Evolutionary conservation across 2,329 filamentous ascomycete species (phyloP).

Genomic region (Calonectria henricotiae): DNA sequence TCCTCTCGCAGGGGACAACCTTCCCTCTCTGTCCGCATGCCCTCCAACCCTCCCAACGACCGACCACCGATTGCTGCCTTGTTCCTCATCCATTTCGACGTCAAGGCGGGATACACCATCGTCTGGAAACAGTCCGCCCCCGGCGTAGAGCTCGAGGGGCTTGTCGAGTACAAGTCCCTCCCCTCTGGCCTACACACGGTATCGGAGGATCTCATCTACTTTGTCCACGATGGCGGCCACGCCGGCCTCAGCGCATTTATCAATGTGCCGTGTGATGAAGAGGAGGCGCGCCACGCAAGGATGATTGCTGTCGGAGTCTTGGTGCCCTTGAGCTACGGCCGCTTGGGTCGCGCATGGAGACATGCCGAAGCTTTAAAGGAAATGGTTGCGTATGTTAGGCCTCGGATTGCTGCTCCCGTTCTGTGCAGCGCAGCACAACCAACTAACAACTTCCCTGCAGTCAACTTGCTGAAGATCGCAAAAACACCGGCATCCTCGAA

Average conservation of each 20-base stretch:
- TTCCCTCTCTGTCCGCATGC: constrained; percentile 60
- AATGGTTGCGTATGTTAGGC: constrained; percentile 76
- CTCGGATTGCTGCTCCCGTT: neutral
- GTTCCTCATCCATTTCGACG: constrained; percentile 93
- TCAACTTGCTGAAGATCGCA: constrained; percentile 76
- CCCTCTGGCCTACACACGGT: constrained; percentile 95
- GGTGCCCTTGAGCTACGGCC: constrained; percentile 87
- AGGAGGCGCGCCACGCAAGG: constrained; percentile 85
- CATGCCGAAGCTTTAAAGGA: constrained; percentile 84
- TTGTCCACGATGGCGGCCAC: constrained; percentile 84
- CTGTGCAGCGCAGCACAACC: neutral
- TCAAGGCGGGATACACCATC: constrained; percentile 92
- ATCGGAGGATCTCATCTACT: constrained; percentile 91
- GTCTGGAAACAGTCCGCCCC: constrained; percentile 85
- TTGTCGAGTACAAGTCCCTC: constrained; percentile 96
- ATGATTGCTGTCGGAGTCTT: constrained; percentile 95
- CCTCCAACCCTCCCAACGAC: constrained; percentile 53
- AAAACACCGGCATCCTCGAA: constrained; percentile 77
- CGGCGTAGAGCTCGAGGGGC: constrained; percentile 84
- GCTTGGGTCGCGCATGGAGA: constrained; percentile 90
- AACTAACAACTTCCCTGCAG: constrained; percentile 57
- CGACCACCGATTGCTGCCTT: constrained; percentile 76
- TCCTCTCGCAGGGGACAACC: constrained; percentile 60
- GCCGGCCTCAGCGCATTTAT: constrained; percentile 94
- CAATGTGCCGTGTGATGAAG: constrained; percentile 84